Conservation (phyloP, 805 yeast species). For the Saturnispora dispora region DNA sequence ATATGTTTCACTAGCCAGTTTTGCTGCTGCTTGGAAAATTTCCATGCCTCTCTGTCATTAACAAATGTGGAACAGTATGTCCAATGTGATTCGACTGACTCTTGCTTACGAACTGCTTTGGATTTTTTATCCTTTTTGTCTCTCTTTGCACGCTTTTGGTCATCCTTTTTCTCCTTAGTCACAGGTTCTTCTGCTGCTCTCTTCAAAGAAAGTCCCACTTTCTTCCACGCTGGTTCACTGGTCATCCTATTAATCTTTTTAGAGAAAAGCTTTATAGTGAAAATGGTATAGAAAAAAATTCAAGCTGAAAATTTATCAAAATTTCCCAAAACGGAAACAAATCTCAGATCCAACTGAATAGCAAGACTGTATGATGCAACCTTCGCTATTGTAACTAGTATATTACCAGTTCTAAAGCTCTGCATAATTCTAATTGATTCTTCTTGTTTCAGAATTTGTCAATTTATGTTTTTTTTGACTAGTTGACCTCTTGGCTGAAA, state of each 20-base stretch:
- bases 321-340: not conserved
- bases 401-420: too few species aligned
- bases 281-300: not conserved
- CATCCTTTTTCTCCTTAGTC: conserved; percentile 22
- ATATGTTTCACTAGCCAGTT: conserved; percentile 72
- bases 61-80: conserved; percentile 26
- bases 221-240: conserved; percentile 73
- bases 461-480: too few species aligned
- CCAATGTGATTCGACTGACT: conserved; percentile 7
- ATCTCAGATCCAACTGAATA: not conserved
- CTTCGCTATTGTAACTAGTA: too few species aligned
- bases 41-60: conserved; percentile 57
- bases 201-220: conserved; percentile 58
- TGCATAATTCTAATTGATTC: too few species aligned
- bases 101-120: conserved; percentile 56
- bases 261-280: not conserved
- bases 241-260: conserved; percentile 2
- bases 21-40: conserved; percentile 79
- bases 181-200: conserved; percentile 15
- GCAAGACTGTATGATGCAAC: too few species aligned
- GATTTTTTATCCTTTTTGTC: conserved; percentile 34
- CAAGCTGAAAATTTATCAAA: not conserved
- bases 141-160: conserved; percentile 26
- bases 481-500: too few species aligned
- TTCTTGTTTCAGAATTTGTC: too few species aligned